Conservation (phyloP, 1,139 yeast genomes). For the Zygosaccharomyces pseudobailii region DNA sequence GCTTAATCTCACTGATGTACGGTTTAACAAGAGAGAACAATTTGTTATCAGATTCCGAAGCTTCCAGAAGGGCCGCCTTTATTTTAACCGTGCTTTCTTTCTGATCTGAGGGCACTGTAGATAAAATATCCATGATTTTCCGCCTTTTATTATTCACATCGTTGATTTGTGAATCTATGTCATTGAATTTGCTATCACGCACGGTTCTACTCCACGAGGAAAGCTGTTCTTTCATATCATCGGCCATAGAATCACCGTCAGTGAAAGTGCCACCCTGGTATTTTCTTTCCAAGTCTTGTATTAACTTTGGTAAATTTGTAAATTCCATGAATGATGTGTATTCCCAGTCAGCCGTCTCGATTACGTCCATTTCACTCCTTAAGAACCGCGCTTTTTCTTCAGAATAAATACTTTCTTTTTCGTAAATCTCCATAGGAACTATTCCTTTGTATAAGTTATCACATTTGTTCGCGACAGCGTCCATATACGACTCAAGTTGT, state of each 20-base stretch:
- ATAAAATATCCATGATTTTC: constrained; percentile 36
- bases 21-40: constrained; percentile 43
- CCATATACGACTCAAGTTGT: constrained; percentile 43
- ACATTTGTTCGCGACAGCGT: constrained; percentile 46
- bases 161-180: constrained; percentile 29
- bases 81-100: constrained; percentile 31
- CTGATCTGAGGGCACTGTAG: constrained; percentile 22
- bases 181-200: constrained; percentile 23
- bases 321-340: constrained; percentile 72
- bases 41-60: constrained; percentile 60
- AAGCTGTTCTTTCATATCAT: constrained; percentile 30
- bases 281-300: constrained; percentile 47
- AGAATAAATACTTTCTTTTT: constrained; percentile 77
- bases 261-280: constrained; percentile 17
- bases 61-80: constrained; percentile 53
- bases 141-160: constrained; percentile 35
- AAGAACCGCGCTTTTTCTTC: constrained; percentile 81
- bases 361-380: constrained; percentile 68
- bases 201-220: constrained; percentile 28
- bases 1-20: constrained; percentile 35
- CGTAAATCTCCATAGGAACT: constrained; percentile 83
- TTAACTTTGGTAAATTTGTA: constrained; percentile 66
- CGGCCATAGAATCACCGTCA: constrained; percentile 21
- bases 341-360: constrained; percentile 78
- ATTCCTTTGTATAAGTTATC: constrained; percentile 70